Percentiles rank a stretch among this genome's conserved stretches.
phyloP scores from a whole-genome alignment of 2,329 filamentous ascomycete genomes.

The Aspergillus amoenus region DNA sequence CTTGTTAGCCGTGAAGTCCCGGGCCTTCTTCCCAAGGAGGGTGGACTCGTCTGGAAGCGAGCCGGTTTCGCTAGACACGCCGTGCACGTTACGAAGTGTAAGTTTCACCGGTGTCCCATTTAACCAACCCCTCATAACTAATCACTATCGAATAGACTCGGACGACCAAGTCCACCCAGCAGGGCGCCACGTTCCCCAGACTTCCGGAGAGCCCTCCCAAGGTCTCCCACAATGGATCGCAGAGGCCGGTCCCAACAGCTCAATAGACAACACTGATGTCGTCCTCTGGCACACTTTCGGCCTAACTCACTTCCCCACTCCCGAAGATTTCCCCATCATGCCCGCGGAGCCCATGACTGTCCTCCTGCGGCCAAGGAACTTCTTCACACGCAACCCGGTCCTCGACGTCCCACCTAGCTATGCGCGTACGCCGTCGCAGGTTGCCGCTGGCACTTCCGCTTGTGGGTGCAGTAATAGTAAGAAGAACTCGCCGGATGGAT shows the following conservation, averaged over 20 bases:
- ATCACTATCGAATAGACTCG: constrained; percentile 53
- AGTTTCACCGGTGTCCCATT: constrained; percentile 39
- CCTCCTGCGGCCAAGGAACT: constrained; percentile 75
- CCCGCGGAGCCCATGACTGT: constrained; percentile 81
- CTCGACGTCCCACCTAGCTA: constrained; percentile 79
- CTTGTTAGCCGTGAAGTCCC: constrained; percentile 85
- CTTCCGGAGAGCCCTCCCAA: constrained; percentile 71
- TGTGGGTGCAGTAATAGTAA: constrained; percentile 30
- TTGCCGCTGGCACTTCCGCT: constrained; percentile 46
- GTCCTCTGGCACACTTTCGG: constrained; percentile 96
- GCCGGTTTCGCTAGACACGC: constrained; percentile 85
- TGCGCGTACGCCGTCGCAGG: constrained; percentile 69
- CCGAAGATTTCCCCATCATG: constrained; percentile 93
- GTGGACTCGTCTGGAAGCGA: constrained; percentile 82
- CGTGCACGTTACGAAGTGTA: constrained; percentile 86
- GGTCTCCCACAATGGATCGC: constrained; percentile 76
- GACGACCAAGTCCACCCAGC: constrained; percentile 83
- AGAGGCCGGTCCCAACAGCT: constrained; percentile 60
- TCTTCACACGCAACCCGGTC: constrained; percentile 76
- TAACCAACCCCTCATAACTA: not conserved
- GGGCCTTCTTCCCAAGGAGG: constrained; percentile 73
- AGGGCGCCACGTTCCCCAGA: constrained; percentile 84
- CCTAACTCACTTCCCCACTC: constrained; percentile 81
- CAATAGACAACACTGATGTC: constrained; percentile 77
- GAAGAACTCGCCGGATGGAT: constrained; percentile 34